These are phyloP conservation scores for Cladosporium colombiae DNA, from an alignment of 2,329 filamentous ascomycete genomes.

Conservation along the genomic window DNA sequence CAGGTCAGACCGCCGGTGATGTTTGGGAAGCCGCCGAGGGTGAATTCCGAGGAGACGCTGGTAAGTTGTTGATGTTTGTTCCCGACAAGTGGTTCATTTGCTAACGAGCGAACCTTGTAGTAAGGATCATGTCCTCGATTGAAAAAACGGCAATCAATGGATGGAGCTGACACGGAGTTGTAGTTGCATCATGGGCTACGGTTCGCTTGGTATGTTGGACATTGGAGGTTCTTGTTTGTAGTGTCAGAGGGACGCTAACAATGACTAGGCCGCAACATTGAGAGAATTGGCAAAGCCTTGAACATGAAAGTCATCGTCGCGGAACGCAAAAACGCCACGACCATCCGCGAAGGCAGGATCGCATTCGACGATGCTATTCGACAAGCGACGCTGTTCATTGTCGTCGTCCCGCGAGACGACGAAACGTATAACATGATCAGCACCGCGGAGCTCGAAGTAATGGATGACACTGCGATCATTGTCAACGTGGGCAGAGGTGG, in stretches of 20 bases:
- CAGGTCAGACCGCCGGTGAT: constrained; percentile 40
- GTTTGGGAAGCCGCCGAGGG: constrained; percentile 44
- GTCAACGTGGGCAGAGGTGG: constrained; percentile 53
- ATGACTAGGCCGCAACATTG: constrained; percentile 46
- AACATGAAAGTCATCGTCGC: constrained; percentile 54
- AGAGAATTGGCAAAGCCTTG: constrained; percentile 45
- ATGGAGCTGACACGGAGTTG: too few species aligned
- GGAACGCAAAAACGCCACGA: constrained; percentile 45
- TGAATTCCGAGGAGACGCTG: constrained; percentile 51
- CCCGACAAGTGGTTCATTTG: not conserved
- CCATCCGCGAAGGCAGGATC: constrained; percentile 34
- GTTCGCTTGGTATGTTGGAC: constrained; percentile 43
- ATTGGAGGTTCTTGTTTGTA: not conserved
- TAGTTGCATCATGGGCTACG: constrained; percentile 49
- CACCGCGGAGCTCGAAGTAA: constrained; percentile 44
- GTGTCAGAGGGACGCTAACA: not conserved
- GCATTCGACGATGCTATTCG: constrained; percentile 42
- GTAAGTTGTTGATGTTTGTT: constrained; percentile 34
- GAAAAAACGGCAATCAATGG: too few species aligned
- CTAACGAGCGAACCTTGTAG: not conserved
- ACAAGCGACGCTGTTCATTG: constrained; percentile 41
- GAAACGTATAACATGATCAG: constrained; percentile 31
- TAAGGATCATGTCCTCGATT: not conserved
- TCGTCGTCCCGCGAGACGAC: constrained; percentile 33
- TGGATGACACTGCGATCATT: constrained; percentile 48